Conservation (phyloP, 2,329 filamentous ascomycete genomes). For the Claviceps maximensis region DNA sequence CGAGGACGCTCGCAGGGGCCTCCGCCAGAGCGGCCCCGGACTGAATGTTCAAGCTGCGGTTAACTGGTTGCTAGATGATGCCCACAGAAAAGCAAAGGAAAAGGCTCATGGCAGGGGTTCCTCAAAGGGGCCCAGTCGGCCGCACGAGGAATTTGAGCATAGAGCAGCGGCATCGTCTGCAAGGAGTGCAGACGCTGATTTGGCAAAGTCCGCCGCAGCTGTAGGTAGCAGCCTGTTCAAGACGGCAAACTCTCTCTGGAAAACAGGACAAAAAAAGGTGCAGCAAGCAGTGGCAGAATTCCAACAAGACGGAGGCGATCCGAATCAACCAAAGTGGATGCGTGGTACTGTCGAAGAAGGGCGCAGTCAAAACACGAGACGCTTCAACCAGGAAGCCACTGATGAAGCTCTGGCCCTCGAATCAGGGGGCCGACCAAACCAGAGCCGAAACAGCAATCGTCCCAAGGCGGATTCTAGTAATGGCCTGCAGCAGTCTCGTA, state of each 20-base stretch:
- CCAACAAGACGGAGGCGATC: conserved; percentile 49
- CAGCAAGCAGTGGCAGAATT: conserved; percentile 88
- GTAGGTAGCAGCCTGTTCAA: conserved; percentile 79
- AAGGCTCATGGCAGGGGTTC: conserved; percentile 45
- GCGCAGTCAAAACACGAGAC: conserved; percentile 20
- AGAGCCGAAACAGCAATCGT: conserved; percentile 13
- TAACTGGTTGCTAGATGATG: conserved; percentile 80
- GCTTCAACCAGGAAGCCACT: conserved; percentile 31
- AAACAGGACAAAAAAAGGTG: conserved; percentile 81
- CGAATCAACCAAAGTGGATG: conserved; percentile 92
- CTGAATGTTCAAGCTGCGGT: conserved; percentile 76
- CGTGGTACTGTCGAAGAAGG: conserved; percentile 47
- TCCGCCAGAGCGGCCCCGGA: conserved; percentile 68
- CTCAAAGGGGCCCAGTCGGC: conserved; percentile 7
- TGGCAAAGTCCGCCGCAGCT: conserved; percentile 68
- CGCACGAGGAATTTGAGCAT: conserved; percentile 1
- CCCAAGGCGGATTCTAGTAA: conserved; percentile 14
- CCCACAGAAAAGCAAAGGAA: conserved; percentile 69
- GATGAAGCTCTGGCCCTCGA: conserved; percentile 75
- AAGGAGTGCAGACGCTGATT: conserved; percentile 50
- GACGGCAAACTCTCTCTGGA: conserved; percentile 91
- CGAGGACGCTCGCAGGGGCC: conserved; percentile 67
- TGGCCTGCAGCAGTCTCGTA: conserved; percentile 26
- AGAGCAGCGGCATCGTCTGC: conserved; percentile 33
- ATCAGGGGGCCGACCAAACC: conserved; percentile 43